These are phyloP conservation scores for Hyaloperonospora brassicae DNA, from an alignment of 352 stramenopile species.

Conservation along the genomic window DNA sequence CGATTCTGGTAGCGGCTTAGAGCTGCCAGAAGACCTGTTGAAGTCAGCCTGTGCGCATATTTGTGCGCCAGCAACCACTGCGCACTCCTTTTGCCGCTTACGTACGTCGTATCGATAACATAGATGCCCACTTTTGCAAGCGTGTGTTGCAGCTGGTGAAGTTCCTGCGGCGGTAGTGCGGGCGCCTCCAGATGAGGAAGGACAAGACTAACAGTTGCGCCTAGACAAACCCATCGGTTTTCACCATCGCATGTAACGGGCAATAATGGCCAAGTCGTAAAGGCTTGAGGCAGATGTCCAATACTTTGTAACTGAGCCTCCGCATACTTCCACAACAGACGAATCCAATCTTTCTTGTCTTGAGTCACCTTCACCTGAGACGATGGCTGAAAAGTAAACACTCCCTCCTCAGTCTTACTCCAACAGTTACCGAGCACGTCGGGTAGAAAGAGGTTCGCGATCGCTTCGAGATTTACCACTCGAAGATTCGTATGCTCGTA, in stretches of 20 bases:
- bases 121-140: constrained; percentile 39
- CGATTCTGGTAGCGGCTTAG: constrained; percentile 30
- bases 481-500: constrained; percentile 44
- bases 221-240: constrained; percentile 31
- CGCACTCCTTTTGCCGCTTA: constrained; percentile 33
- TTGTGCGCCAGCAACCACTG: constrained; percentile 39
- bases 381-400: constrained; percentile 24
- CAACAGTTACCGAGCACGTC: constrained; percentile 30
- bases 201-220: constrained; percentile 27
- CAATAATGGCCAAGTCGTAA: constrained; percentile 40
- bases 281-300: constrained; percentile 18
- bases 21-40: constrained; percentile 34
- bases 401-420: constrained; percentile 18
- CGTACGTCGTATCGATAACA: constrained; percentile 34
- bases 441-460: constrained; percentile 38
- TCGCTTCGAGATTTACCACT: constrained; percentile 22
- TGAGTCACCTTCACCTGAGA: constrained; percentile 5
- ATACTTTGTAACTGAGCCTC: constrained; percentile 28
- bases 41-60: constrained; percentile 38
- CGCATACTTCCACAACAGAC: constrained; percentile 43
- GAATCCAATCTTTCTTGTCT: constrained; percentile 36
- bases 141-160: constrained; percentile 21
- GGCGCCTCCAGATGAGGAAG: constrained; percentile 19
- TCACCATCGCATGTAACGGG: constrained; percentile 24
- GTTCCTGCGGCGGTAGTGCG: constrained; percentile 5